phyloP scores from a whole-genome alignment of 495 filamentous ascomycete genomes.

The Acidiella bohemica region DNA sequence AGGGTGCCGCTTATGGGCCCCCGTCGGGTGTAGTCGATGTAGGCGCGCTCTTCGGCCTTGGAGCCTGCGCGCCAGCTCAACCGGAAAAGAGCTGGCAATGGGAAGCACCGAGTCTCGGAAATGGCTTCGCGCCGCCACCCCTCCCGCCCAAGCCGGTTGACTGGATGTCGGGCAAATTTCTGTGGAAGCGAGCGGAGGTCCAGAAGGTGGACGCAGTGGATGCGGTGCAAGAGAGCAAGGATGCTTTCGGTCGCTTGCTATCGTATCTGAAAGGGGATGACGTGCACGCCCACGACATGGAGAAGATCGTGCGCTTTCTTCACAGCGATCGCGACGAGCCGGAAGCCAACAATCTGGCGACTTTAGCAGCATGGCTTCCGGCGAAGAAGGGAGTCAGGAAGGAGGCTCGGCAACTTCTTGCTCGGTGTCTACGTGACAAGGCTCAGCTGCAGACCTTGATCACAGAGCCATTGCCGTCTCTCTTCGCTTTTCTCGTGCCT shows the following conservation, averaged over 20 bases:
- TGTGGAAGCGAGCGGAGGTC: background rate
- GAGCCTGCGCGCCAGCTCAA: background rate
- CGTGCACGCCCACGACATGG: no score
- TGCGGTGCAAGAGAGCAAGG: no score
- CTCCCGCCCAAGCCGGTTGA: background rate
- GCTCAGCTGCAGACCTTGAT: slow-evolving; percentile 1
- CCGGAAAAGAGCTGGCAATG: slow-evolving; percentile 18
- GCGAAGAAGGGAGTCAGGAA: background rate
- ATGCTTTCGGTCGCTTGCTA: background rate
- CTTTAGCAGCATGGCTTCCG: slow-evolving; percentile 1
- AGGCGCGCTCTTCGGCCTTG: slow-evolving; percentile 20
- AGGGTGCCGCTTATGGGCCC: slow-evolving; percentile 24
- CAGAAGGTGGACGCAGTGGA: no score
- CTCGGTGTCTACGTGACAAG: background rate
- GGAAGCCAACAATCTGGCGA: background rate
- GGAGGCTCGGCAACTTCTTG: background rate
- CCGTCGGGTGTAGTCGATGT: slow-evolving; percentile 15
- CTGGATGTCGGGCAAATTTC: background rate
- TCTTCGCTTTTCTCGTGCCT: background rate
- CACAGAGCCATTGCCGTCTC: background rate
- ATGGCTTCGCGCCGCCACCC: background rate
- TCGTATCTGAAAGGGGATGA: background rate
- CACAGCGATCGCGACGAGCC: slow-evolving; percentile 6
- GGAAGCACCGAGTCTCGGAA: slow-evolving; percentile 14
- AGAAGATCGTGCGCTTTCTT: no score